Conservation (phyloP, 345 rosid species). For the Brassica carinata region DNA sequence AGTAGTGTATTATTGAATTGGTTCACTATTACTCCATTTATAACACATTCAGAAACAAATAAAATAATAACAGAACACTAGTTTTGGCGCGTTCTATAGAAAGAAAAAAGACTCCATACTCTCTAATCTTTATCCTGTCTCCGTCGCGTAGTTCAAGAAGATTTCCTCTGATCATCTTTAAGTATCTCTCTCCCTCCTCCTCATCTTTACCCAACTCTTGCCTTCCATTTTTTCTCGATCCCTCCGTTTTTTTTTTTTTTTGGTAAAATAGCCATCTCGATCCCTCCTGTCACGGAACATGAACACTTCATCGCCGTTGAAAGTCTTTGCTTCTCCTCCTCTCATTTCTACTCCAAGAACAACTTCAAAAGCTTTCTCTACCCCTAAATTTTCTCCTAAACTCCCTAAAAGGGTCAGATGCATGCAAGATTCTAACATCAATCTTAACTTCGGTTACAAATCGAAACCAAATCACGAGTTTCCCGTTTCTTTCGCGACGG, state of each 20-base stretch:
- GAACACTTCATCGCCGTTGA: slow-evolving; percentile 27
- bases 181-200: neutral
- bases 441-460: slow-evolving; percentile 8
- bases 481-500: slow-evolving; percentile 28
- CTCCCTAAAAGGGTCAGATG: slow-evolving; percentile 14
- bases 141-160: slow-evolving; percentile 31
- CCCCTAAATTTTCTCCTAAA: neutral
- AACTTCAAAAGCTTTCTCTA: neutral
- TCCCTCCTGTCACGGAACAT: slow-evolving; percentile 23
- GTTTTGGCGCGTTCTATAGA: slow-evolving; percentile 1
- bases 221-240: neutral
- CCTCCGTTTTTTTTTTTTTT: neutral
- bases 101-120: neutral
- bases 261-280: too few relatives aligned
- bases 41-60: neutral
- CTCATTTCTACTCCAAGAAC: slow-evolving; percentile 22
- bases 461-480: slow-evolving; percentile 7
- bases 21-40: neutral
- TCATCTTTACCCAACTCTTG: neutral
- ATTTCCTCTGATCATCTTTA: slow-evolving; percentile 23
- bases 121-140: slow-evolving; percentile 1
- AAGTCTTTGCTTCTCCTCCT: slow-evolving; percentile 24
- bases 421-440: slow-evolving; percentile 14
- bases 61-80: neutral
- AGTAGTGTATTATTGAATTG: neutral